phyloP scores from a whole-genome alignment of 2,329 filamentous ascomycete species.

The Colletotrichum noveboracense region DNA sequence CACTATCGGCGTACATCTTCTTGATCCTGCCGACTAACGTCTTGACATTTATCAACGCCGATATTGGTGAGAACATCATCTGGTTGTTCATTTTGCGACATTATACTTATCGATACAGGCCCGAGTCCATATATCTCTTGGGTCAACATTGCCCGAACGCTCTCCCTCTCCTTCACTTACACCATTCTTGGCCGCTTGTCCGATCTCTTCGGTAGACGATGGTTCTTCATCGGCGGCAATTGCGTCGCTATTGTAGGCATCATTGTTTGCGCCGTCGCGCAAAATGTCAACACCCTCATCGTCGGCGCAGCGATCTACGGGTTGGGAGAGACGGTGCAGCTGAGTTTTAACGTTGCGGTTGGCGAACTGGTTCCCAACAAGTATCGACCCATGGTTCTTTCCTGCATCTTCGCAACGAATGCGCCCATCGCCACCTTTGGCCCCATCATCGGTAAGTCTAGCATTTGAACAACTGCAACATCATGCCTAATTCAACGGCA shows the following conservation, averaged over 20 bases:
- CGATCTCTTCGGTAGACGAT: conserved; percentile 43
- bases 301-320: conserved; percentile 40
- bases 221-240: conserved; percentile 44
- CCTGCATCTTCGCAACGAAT: conserved; percentile 38
- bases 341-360: conserved; percentile 41
- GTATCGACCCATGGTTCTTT: conserved; percentile 38
- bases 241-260: conserved; percentile 39
- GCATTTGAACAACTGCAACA: background rate
- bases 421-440: conserved; percentile 38
- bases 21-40: conserved; percentile 40
- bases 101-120: background rate
- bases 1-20: conserved; percentile 42
- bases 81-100: background rate
- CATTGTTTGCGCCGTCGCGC: conserved; percentile 38
- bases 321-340: conserved; percentile 39
- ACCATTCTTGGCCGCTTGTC: conserved; percentile 40
- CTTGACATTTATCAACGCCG: conserved; percentile 35
- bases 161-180: conserved; percentile 32
- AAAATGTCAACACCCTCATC: conserved; percentile 39
- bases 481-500: conserved; percentile 1
- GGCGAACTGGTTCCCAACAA: conserved; percentile 49
- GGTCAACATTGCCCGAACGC: conserved; percentile 37
- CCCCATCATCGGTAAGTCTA: conserved; percentile 35
- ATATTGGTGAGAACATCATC: conserved; percentile 29
- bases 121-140: conserved; percentile 21